Evolutionary conservation across 768 basidiomycete species (phyloP).

Genomic region (Mycena latifolia): DNA sequence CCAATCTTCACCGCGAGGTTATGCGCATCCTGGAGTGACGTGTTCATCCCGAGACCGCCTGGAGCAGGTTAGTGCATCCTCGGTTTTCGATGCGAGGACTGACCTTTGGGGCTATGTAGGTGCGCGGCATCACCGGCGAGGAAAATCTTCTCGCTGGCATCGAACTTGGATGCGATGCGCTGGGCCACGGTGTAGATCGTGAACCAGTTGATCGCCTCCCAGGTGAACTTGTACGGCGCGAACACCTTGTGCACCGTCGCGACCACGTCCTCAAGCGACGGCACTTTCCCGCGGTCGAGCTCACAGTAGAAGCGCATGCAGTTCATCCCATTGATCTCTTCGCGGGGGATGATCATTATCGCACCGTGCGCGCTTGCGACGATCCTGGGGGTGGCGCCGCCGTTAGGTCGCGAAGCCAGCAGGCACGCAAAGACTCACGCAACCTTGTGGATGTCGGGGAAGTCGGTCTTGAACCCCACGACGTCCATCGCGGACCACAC

Average conservation of each 20-base stretch:
- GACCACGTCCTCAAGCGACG: slow-evolving; percentile 20
- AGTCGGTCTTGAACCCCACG: slow-evolving; percentile 19
- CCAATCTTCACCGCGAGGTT: slow-evolving; percentile 23
- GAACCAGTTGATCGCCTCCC: slow-evolving; percentile 28
- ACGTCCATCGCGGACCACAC: slow-evolving; percentile 22
- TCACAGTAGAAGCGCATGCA: slow-evolving; percentile 23
- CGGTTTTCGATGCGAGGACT: neutral
- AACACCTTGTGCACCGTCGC: slow-evolving; percentile 20
- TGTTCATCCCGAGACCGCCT: slow-evolving; percentile 27
- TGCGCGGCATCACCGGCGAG: slow-evolving; percentile 24
- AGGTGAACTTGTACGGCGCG: slow-evolving; percentile 7
- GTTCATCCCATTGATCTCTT: slow-evolving; percentile 21
- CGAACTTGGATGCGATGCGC: slow-evolving; percentile 19
- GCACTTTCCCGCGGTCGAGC: neutral
- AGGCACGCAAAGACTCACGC: neutral
- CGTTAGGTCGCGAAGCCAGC: neutral
- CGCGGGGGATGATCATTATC: slow-evolving; percentile 19
- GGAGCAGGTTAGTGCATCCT: neutral
- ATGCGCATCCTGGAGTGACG: slow-evolving; percentile 16
- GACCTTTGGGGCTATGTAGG: slow-evolving; percentile 25
- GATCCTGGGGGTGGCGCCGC: neutral
- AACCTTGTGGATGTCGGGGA: slow-evolving; percentile 14
- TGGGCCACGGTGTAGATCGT: slow-evolving; percentile 22
- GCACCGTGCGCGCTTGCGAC: slow-evolving; percentile 11
- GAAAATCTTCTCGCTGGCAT: slow-evolving; percentile 13